Conservation (phyloP, 495 filamentous ascomycete species). For the Penicillium samsonianum region DNA sequence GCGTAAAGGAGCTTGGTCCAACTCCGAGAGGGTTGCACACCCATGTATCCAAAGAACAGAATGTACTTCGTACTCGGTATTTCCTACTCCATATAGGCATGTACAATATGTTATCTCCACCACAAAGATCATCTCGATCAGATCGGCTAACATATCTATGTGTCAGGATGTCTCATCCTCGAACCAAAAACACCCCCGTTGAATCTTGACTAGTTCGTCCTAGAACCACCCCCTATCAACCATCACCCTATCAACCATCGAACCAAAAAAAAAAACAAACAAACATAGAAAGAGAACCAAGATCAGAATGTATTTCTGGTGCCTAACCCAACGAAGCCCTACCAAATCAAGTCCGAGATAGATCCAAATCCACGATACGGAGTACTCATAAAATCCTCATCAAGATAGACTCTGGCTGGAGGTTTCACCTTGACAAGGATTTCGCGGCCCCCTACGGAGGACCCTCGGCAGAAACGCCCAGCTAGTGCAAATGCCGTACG, state of each 20-base stretch:
- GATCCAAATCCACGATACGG: not conserved
- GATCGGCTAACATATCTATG: conserved; percentile 2
- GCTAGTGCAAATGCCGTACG: not conserved
- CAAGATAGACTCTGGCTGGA: conserved; percentile 20
- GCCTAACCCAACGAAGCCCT: not conserved
- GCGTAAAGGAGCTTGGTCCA: not conserved
- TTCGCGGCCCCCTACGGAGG: no score
- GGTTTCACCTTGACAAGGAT: conserved; percentile 21
- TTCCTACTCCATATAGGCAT: no score
- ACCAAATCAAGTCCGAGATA: conserved; percentile 1
- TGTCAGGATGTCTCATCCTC: conserved; percentile 23
- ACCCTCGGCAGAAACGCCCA: not conserved
- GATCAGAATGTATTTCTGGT: not conserved
- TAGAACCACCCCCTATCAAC: not conserved
- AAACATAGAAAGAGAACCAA: not conserved
- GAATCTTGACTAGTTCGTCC: not conserved
- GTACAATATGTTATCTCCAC: not conserved
- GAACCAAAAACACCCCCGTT: conserved; percentile 4
- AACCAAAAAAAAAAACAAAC: not conserved
- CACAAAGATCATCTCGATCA: not conserved
- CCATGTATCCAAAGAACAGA: not conserved
- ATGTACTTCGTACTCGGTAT: no score
- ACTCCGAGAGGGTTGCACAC: not conserved
- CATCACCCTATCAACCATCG: not conserved
- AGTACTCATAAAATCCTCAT: not conserved